phyloP scores from a whole-genome alignment of 495 filamentous ascomycete genomes.

The Pseudotulostoma volvatum region DNA sequence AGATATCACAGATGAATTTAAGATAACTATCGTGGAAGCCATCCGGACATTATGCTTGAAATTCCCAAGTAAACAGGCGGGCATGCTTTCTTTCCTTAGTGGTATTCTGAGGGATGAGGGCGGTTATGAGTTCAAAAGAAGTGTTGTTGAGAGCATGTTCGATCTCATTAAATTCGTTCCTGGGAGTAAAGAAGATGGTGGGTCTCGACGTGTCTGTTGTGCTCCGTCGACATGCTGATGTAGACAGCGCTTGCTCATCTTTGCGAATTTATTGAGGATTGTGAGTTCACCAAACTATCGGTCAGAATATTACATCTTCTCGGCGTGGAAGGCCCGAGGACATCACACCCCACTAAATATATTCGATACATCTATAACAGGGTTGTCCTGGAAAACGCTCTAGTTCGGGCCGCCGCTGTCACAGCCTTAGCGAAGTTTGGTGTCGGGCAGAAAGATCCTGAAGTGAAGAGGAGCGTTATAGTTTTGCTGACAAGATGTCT shows the following conservation, averaged over 20 bases:
- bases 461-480: slow-evolving; percentile 86
- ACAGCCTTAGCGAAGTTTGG: slow-evolving; percentile 95
- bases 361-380: slow-evolving; percentile 99
- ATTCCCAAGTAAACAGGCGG: slow-evolving; percentile 94
- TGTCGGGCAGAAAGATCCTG: slow-evolving; percentile 87
- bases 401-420: slow-evolving; percentile 88
- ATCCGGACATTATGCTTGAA: slow-evolving; percentile 93
- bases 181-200: slow-evolving; percentile 85
- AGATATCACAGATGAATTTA: slow-evolving; percentile 97
- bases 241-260: slow-evolving; percentile 69
- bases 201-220: slow-evolving; percentile 8
- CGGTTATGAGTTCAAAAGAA: slow-evolving; percentile 95
- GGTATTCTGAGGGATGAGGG: slow-evolving; percentile 91
- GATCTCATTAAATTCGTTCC: slow-evolving; percentile 98
- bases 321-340: slow-evolving; percentile 88
- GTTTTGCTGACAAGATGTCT: slow-evolving; percentile 87
- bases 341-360: slow-evolving; percentile 90
- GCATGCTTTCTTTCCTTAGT: slow-evolving; percentile 92
- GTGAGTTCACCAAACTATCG: slow-evolving; percentile 96
- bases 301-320: slow-evolving; percentile 89
- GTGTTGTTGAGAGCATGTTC: slow-evolving; percentile 98
- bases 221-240: slow-evolving; percentile 3
- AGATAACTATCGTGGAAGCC: slow-evolving; percentile 97
- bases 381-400: slow-evolving; percentile 91
- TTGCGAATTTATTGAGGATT: slow-evolving; percentile 99